These are phyloP conservation scores for Clonostachys chloroleuca DNA, from an alignment of 2,329 filamentous ascomycete genomes.

Conservation along the genomic window DNA sequence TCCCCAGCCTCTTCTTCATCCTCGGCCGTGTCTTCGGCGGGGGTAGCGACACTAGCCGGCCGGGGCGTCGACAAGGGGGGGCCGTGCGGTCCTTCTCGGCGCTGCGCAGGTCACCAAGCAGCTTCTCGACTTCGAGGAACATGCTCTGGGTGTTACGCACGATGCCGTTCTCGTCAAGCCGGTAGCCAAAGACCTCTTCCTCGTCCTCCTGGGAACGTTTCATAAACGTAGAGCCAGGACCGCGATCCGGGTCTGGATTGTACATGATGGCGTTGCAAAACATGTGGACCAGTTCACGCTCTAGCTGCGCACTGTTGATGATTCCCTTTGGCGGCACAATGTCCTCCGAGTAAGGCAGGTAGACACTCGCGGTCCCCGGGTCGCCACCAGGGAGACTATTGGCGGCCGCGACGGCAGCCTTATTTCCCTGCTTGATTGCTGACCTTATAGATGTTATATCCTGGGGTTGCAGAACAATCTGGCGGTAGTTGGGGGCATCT, in stretches of 20 bases:
- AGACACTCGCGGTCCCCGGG: constrained; percentile 49
- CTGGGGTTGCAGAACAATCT: constrained; percentile 69
- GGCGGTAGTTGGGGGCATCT: constrained; percentile 71
- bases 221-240: constrained; percentile 60
- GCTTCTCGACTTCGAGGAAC: constrained; percentile 81
- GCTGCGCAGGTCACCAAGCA: constrained; percentile 70
- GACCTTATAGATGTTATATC: constrained; percentile 75
- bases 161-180: constrained; percentile 77
- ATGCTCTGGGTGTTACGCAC: constrained; percentile 86
- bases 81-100: constrained; percentile 55
- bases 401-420: constrained; percentile 57
- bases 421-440: constrained; percentile 69
- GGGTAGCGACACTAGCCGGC: constrained; percentile 29
- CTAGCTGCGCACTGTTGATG: constrained; percentile 87
- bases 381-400: constrained; percentile 57
- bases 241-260: constrained; percentile 76
- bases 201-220: constrained; percentile 35
- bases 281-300: constrained; percentile 93
- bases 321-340: constrained; percentile 83
- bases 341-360: constrained; percentile 69
- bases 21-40: constrained; percentile 40
- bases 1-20: constrained; percentile 46
- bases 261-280: constrained; percentile 99
- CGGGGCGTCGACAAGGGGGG: constrained; percentile 22
- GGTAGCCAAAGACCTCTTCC: constrained; percentile 51